A percentile compares a stretch with the other conserved stretches of the same genome.
These are phyloP conservation scores for Daphne laureola DNA, from an alignment of 441 rosid species.

Conservation along the genomic window DNA sequence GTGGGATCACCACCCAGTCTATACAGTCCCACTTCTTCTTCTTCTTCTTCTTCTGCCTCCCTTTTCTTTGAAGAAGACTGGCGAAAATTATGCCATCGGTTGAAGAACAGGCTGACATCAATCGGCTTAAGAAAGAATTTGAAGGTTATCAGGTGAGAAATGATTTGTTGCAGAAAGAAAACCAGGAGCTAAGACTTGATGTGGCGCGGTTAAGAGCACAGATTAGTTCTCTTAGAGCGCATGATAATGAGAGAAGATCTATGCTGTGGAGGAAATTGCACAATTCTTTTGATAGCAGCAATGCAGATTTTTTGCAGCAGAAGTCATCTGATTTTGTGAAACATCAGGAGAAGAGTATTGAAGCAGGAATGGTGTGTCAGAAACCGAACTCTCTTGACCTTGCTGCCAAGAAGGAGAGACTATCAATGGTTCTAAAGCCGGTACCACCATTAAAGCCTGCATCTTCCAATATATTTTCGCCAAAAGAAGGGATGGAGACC, in stretches of 20 bases:
- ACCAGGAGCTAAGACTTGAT: slow-evolving; percentile 63
- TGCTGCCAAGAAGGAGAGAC: slow-evolving; percentile 24
- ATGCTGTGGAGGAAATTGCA: slow-evolving; percentile 92
- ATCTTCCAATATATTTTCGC: slow-evolving; percentile 6
- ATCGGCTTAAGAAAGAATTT: slow-evolving; percentile 50
- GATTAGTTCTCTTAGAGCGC: slow-evolving; percentile 62
- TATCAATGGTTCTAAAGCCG: slow-evolving; percentile 14
- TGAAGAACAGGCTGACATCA: slow-evolving; percentile 45
- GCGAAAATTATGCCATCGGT: slow-evolving; percentile 35
- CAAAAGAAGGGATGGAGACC: slow-evolving; percentile 18
- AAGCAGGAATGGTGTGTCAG: slow-evolving; percentile 18
- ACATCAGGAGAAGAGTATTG: slow-evolving; percentile 23
- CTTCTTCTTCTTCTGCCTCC: slow-evolving; percentile 9
- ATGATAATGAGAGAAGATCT: slow-evolving; percentile 83
- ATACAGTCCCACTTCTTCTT: slow-evolving; percentile 12
- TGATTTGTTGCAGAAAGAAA: slow-evolving; percentile 67
- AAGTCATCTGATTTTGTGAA: slow-evolving; percentile 36
- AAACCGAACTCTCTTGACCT: slow-evolving; percentile 25
- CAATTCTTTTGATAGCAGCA: slow-evolving; percentile 36
- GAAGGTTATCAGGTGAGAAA: slow-evolving; percentile 47
- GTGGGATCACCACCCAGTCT: slow-evolving; percentile 14
- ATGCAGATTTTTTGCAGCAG: slow-evolving; percentile 30
- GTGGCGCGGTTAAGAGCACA: slow-evolving; percentile 57
- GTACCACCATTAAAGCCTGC: slow-evolving; percentile 29
- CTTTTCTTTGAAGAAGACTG: slow-evolving; percentile 15